Evolutionary conservation across 2,329 filamentous ascomycete genomes (phyloP).

Genomic region (Aspergillus spinulosporus): DNA sequence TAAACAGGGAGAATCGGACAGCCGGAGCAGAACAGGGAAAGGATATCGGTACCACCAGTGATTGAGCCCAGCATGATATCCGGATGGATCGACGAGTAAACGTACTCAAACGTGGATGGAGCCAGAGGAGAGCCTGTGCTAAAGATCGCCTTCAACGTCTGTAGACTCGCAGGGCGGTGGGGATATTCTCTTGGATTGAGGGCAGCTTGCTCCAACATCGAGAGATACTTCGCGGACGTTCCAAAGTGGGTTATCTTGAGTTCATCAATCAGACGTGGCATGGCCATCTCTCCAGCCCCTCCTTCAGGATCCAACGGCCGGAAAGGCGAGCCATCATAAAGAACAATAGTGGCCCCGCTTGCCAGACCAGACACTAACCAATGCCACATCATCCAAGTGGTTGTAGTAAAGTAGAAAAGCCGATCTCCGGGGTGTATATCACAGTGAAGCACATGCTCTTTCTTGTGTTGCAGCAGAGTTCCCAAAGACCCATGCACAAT

Average conservation of each 20-base stretch:
- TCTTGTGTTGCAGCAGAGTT: slow-evolving; percentile 93
- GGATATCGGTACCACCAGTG: slow-evolving; percentile 94
- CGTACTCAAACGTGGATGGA: slow-evolving; percentile 87
- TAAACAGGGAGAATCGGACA: slow-evolving; percentile 73
- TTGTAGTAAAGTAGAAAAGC: slow-evolving; percentile 92
- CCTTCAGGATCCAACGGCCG: slow-evolving; percentile 60
- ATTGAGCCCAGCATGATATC: slow-evolving; percentile 88
- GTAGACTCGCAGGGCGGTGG: slow-evolving; percentile 40
- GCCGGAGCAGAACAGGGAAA: slow-evolving; percentile 87
- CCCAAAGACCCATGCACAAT: slow-evolving; percentile 91
- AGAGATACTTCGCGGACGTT: slow-evolving; percentile 91
- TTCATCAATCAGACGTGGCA: slow-evolving; percentile 78
- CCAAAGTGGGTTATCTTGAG: slow-evolving; percentile 88
- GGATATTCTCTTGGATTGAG: slow-evolving; percentile 60
- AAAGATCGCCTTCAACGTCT: slow-evolving; percentile 76
- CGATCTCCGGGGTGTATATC: slow-evolving; percentile 71
- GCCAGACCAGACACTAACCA: slow-evolving; percentile 89
- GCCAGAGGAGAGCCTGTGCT: slow-evolving; percentile 90
- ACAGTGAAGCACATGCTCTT: slow-evolving; percentile 87
- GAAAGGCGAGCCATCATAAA: slow-evolving; percentile 94
- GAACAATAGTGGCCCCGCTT: slow-evolving; percentile 75
- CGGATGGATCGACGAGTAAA: slow-evolving; percentile 78
- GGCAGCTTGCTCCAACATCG: slow-evolving; percentile 77
- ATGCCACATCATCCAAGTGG: slow-evolving; percentile 99
- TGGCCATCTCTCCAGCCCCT: slow-evolving; percentile 70